A percentile compares a stretch with the other conserved stretches of the same genome.
Conservation (phyloP, 257 asterid genomes). For the Scutellaria barbata region DNA sequence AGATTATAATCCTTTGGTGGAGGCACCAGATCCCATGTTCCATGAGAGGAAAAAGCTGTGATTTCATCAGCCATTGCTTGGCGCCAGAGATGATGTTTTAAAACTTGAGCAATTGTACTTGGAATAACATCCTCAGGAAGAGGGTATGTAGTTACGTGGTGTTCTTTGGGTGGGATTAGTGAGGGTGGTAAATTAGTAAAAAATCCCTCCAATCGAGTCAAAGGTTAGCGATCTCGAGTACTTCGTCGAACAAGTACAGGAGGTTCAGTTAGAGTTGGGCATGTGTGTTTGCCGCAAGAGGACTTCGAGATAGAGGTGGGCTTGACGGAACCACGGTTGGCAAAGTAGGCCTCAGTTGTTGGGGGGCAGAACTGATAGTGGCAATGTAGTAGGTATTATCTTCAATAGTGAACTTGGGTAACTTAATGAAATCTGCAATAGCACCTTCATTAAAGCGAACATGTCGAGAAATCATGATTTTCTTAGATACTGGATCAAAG, state of each 20-base stretch:
- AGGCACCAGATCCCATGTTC: neutral
- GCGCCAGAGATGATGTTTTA: neutral
- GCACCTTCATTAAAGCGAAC: neutral
- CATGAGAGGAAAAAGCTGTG: neutral
- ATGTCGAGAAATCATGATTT: neutral
- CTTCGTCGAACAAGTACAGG: too few relatives aligned
- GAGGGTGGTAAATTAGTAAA: too few relatives aligned
- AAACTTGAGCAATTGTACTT: neutral
- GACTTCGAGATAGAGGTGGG: too few relatives aligned
- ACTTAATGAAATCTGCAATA: neutral
- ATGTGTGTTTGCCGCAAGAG: too few relatives aligned
- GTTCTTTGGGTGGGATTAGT: neutral
- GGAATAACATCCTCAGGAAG: neutral
- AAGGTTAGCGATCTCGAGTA: too few relatives aligned
- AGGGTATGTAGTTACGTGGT: neutral
- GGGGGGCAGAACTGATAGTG: neutral
- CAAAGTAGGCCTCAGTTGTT: too few relatives aligned
- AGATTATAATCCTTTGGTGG: neutral
- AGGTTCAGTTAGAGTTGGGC: too few relatives aligned
- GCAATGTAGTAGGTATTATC: neutral
- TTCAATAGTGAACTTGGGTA: neutral
- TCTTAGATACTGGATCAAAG: neutral
- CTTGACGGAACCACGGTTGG: too few relatives aligned
- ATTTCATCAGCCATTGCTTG: neutral
- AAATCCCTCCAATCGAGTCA: too few relatives aligned